These are phyloP conservation scores for Fusarium redolens DNA, from an alignment of 2,329 filamentous ascomycete species.

Conservation along the genomic window DNA sequence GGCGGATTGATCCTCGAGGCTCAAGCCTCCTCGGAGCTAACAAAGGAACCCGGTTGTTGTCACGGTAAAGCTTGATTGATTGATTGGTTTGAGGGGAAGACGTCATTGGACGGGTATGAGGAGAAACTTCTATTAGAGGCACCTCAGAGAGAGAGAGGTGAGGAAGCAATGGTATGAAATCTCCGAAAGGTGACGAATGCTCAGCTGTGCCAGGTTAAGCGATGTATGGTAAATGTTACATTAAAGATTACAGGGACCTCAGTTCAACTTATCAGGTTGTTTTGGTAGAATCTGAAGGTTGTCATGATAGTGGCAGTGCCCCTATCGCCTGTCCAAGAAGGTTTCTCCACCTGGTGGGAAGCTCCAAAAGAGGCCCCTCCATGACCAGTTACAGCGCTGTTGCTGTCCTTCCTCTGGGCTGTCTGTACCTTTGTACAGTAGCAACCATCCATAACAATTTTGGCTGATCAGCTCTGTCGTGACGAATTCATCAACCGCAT, in stretches of 20 bases:
- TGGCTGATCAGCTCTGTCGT: slow-evolving; percentile 1
- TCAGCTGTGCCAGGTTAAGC: slow-evolving; percentile 2
- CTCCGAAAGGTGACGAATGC: slow-evolving; percentile 16
- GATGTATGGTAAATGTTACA: slow-evolving; percentile 13
- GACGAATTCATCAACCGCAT: slow-evolving; percentile 17
- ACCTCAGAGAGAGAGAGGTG: not conserved
- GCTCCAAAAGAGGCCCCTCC: slow-evolving; percentile 1
- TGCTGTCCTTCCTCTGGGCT: not conserved
- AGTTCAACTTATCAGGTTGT: not conserved
- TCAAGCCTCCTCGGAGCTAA: slow-evolving; percentile 2
- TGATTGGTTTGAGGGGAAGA: slow-evolving; percentile 17
- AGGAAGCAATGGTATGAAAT: not conserved
- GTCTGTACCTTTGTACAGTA: not conserved
- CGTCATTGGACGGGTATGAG: slow-evolving; percentile 26
- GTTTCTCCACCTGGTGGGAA: slow-evolving; percentile 17
- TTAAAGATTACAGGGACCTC: not conserved
- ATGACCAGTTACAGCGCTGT: not conserved
- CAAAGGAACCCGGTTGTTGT: not conserved
- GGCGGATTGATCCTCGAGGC: not conserved
- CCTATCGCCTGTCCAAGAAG: not conserved
- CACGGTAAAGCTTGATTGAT: not conserved
- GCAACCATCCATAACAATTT: not conserved
- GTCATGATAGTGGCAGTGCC: slow-evolving; percentile 10
- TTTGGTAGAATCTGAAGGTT: slow-evolving; percentile 2
- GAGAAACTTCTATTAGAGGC: slow-evolving; percentile 1